Percentiles rank a stretch among this genome's conserved stretches.
phyloP scores from a whole-genome alignment of 1,139 yeast genomes.

The Protomyces pachydermus region DNA sequence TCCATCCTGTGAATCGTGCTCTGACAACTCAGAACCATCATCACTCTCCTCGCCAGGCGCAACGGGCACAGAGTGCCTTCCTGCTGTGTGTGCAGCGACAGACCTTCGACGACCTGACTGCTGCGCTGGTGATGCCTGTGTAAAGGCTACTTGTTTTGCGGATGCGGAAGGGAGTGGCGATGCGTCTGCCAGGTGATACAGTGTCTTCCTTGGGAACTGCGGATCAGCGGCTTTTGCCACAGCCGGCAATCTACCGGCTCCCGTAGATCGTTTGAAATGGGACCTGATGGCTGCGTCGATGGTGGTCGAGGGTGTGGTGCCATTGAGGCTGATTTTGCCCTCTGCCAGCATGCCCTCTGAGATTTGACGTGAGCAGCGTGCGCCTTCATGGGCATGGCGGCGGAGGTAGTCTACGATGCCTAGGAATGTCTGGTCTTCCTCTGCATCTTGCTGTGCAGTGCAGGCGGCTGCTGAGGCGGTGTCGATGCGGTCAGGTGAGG shows the following conservation, averaged over 20 bases:
- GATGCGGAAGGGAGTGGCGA: slow-evolving; percentile 7
- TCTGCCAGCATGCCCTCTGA: slow-evolving; percentile 20
- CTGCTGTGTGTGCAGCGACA: neutral
- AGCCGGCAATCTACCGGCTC: neutral
- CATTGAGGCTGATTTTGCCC: slow-evolving; percentile 9
- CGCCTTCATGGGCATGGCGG: slow-evolving; percentile 6
- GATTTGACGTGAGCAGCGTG: slow-evolving; percentile 19
- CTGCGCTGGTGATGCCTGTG: neutral
- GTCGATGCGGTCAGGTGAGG: slow-evolving; percentile 21
- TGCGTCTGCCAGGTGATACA: slow-evolving; percentile 17
- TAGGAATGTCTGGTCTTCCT: slow-evolving; percentile 13
- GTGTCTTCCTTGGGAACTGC: slow-evolving; percentile 19
- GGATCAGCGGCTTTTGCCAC: slow-evolving; percentile 20
- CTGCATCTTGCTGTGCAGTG: slow-evolving; percentile 6
- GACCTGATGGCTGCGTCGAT: slow-evolving; percentile 22
- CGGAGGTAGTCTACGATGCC: slow-evolving; percentile 17
- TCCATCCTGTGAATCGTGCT: slow-evolving; percentile 1
- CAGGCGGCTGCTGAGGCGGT: neutral
- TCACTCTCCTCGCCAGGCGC: neutral
- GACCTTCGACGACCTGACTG: neutral
- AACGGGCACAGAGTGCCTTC: neutral
- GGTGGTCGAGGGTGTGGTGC: slow-evolving; percentile 20
- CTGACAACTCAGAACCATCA: slow-evolving; percentile 1
- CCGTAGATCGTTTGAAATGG: slow-evolving; percentile 15
- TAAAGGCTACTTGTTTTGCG: neutral